Percentiles rank a stretch among this genome's conserved stretches.
These are phyloP conservation scores for Trichoderma reesei DNA, from an alignment of 495 filamentous ascomycete species.

Conservation along the genomic window DNA sequence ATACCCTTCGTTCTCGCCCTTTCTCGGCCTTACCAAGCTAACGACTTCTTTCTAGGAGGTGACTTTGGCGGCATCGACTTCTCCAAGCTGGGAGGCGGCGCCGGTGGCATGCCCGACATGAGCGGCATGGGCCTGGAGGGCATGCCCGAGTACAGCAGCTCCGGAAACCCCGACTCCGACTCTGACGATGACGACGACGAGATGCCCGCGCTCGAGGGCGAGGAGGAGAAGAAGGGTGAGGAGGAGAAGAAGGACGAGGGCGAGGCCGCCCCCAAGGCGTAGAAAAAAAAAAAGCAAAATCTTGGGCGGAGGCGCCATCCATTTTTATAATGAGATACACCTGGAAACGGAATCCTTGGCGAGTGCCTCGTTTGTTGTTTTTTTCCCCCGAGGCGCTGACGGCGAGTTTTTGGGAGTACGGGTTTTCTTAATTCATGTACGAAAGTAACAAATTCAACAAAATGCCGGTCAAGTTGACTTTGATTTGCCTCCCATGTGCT, in stretches of 20 bases:
- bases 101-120: constrained; percentile 37
- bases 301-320: too few species aligned
- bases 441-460: not conserved
- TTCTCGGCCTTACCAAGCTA: not conserved
- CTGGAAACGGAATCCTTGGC: constrained; percentile 10
- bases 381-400: not conserved
- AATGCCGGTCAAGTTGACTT: not conserved
- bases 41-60: constrained; percentile 35
- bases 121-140: constrained; percentile 36
- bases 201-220: constrained; percentile 48
- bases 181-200: constrained; percentile 45
- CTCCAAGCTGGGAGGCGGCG: constrained; percentile 73
- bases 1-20: not conserved
- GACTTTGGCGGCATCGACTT: constrained; percentile 74
- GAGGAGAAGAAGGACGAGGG: too few species aligned
- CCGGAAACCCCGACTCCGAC: constrained; percentile 37
- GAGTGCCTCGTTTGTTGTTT: constrained; percentile 1
- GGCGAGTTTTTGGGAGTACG: not conserved
- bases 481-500: not conserved
- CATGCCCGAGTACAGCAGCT: constrained; percentile 49
- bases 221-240: constrained; percentile 30
- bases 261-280: constrained; percentile 19
- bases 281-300: too few species aligned
- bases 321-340: constrained; percentile 13
- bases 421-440: too few species aligned